Evolutionary conservation across 2,329 filamentous ascomycete species (phyloP).

Genomic region (Dactylella cylindrospora): DNA sequence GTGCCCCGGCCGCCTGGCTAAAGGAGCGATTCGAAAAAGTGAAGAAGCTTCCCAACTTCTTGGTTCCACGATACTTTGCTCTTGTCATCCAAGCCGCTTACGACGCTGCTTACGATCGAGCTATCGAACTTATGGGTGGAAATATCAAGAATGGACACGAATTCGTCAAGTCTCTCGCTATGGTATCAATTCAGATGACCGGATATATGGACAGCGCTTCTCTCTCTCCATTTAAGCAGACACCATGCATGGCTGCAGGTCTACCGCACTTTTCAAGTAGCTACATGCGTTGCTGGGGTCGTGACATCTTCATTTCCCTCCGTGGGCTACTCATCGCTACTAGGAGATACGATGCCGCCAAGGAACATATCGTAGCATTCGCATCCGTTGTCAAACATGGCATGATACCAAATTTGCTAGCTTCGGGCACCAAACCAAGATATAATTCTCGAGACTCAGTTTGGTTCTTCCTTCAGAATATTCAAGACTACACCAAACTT

Average conservation of each 20-base stretch:
- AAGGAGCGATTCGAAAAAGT: slow-evolving; percentile 82
- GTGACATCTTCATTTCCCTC: slow-evolving; percentile 94
- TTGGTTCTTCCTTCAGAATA: slow-evolving; percentile 96
- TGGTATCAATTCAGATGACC: slow-evolving; percentile 90
- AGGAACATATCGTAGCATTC: slow-evolving; percentile 91
- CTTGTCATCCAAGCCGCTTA: slow-evolving; percentile 86
- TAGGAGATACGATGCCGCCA: slow-evolving; percentile 82
- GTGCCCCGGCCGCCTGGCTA: slow-evolving; percentile 73
- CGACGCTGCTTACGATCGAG: slow-evolving; percentile 75
- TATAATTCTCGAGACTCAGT: slow-evolving; percentile 96
- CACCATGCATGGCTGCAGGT: slow-evolving; percentile 86
- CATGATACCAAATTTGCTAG: slow-evolving; percentile 93
- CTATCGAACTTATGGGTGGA: slow-evolving; percentile 74
- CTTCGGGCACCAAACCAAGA: slow-evolving; percentile 78
- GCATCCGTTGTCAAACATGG: slow-evolving; percentile 96
- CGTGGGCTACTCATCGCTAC: slow-evolving; percentile 90
- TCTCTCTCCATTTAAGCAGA: slow-evolving; percentile 78
- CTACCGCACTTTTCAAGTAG: slow-evolving; percentile 89
- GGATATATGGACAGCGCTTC: slow-evolving; percentile 85
- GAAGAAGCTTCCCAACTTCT: slow-evolving; percentile 78
- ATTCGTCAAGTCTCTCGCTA: slow-evolving; percentile 82
- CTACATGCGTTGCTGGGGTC: slow-evolving; percentile 96
- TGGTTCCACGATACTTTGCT: slow-evolving; percentile 90
- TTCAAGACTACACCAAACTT: slow-evolving; percentile 86
- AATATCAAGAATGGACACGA: slow-evolving; percentile 78